Percentiles rank a stretch among this genome's conserved stretches.
phyloP scores from a whole-genome alignment of 1,284 basidiomycete species.

The Chondrostereum purpureum region DNA sequence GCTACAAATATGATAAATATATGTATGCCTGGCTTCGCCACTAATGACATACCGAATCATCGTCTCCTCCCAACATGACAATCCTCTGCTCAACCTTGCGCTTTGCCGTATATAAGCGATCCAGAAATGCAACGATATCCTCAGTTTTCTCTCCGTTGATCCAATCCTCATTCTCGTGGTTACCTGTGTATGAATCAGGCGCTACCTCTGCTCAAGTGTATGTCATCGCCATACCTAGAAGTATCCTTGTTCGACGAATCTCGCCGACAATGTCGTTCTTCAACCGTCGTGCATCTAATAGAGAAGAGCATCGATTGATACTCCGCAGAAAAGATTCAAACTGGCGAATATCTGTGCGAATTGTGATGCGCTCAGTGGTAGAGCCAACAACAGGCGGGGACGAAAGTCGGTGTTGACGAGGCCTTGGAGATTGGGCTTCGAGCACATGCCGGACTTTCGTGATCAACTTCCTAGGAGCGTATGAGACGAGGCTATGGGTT shows the following conservation, averaged over 20 bases:
- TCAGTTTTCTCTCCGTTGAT: slow-evolving; percentile 79
- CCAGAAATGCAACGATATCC: slow-evolving; percentile 80
- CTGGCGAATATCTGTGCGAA: slow-evolving; percentile 70
- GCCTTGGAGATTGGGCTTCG: slow-evolving; percentile 67
- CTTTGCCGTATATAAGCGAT: slow-evolving; percentile 84
- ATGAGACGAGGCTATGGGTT: slow-evolving; percentile 8
- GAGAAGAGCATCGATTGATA: slow-evolving; percentile 73
- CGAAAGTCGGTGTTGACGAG: slow-evolving; percentile 30
- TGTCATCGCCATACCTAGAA: slow-evolving; percentile 50
- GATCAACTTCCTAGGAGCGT: slow-evolving; percentile 58
- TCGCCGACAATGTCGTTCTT: slow-evolving; percentile 88
- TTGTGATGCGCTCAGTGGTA: slow-evolving; percentile 64
- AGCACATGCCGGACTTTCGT: slow-evolving; percentile 79
- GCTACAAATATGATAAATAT: slow-evolving; percentile 2
- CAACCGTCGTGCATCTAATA: slow-evolving; percentile 83
- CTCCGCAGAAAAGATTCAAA: slow-evolving; percentile 88
- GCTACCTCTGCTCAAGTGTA: background rate
- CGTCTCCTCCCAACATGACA: slow-evolving; percentile 61
- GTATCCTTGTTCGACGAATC: slow-evolving; percentile 69
- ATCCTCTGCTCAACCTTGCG: slow-evolving; percentile 83
- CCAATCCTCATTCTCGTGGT: slow-evolving; percentile 80
- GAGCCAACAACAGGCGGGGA: slow-evolving; percentile 28
- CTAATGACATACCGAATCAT: slow-evolving; percentile 45
- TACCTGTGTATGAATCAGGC: slow-evolving; percentile 36
- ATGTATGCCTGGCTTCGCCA: background rate